Evolutionary conservation across 306 rosid species (phyloP).

Genomic region (Castanea crenata): DNA sequence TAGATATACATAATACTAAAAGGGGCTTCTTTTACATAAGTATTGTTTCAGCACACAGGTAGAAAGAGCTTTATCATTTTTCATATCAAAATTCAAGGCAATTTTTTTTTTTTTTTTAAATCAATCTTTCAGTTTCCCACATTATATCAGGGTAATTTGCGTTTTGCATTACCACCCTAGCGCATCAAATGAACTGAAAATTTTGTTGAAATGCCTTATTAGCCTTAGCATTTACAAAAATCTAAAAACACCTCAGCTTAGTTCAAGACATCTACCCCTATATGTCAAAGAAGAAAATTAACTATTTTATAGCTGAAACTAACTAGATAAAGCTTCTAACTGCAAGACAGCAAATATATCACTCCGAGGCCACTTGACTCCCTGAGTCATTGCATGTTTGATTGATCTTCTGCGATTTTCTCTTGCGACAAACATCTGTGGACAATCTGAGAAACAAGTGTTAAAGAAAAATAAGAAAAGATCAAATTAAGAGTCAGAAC

Average conservation of each 20-base stretch:
- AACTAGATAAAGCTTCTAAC: background rate
- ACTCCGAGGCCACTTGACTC: conserved; percentile 61
- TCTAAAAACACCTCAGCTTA: background rate
- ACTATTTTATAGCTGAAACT: background rate
- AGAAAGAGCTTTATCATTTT: background rate
- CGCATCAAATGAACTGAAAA: background rate
- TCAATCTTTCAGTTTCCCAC: background rate
- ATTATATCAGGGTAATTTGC: background rate
- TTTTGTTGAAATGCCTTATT: background rate
- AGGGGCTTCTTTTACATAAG: too few relatives aligned
- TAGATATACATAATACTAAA: too few relatives aligned
- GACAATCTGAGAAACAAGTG: conserved; percentile 41
- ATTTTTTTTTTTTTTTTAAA: background rate
- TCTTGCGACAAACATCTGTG: conserved; percentile 33
- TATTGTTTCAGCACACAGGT: too few relatives aligned
- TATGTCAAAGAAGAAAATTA: background rate
- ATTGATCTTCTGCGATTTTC: conserved; percentile 38
- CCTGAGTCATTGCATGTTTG: conserved; percentile 39
- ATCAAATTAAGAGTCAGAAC: background rate
- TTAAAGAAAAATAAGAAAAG: background rate
- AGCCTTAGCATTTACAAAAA: background rate
- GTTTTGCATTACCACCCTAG: background rate
- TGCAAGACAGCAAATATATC: conserved; percentile 16
- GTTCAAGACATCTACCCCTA: background rate
- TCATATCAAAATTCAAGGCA: background rate